Evolutionary conservation across 768 basidiomycete species (phyloP).

Genomic region (Paxillus rubicundulus): DNA sequence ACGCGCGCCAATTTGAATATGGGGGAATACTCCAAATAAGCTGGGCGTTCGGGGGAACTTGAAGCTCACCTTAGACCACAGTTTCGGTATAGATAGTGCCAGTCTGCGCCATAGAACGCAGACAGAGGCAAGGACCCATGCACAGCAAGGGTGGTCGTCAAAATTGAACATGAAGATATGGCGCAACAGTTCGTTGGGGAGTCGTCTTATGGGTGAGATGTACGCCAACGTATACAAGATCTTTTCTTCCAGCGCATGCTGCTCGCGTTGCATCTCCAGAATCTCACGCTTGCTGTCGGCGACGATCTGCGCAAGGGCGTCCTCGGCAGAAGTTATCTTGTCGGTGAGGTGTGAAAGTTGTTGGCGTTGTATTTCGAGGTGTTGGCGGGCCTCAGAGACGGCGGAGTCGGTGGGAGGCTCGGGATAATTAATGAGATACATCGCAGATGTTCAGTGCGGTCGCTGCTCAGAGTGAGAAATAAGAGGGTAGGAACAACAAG

Average conservation of each 20-base stretch:
- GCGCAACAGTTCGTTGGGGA: constrained; percentile 71
- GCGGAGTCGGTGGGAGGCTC: constrained; percentile 61
- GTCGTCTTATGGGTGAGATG: constrained; percentile 66
- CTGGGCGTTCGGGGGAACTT: neutral
- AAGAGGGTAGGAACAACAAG: constrained; percentile 7
- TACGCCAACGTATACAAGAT: constrained; percentile 56
- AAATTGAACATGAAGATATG: constrained; percentile 71
- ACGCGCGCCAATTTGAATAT: constrained; percentile 16
- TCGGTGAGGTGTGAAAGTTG: constrained; percentile 34
- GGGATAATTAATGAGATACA: constrained; percentile 35
- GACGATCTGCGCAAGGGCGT: constrained; percentile 56
- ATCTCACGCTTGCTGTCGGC: constrained; percentile 53
- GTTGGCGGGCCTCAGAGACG: constrained; percentile 49
- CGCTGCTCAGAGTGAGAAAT: constrained; percentile 4
- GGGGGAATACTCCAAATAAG: neutral
- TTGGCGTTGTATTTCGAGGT: constrained; percentile 35
- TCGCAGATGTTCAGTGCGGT: constrained; percentile 20
- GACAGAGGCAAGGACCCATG: constrained; percentile 73
- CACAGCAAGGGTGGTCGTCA: constrained; percentile 67
- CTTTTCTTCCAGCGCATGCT: constrained; percentile 44
- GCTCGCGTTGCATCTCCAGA: constrained; percentile 50
- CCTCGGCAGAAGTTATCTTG: constrained; percentile 54
- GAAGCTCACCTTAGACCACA: constrained; percentile 74
- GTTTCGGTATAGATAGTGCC: constrained; percentile 58
- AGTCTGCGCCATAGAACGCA: constrained; percentile 65